Base-by-base conservation (phyloP, 495 filamentous ascomycete genomes). In the Neurospora tetrasperma region DNA sequence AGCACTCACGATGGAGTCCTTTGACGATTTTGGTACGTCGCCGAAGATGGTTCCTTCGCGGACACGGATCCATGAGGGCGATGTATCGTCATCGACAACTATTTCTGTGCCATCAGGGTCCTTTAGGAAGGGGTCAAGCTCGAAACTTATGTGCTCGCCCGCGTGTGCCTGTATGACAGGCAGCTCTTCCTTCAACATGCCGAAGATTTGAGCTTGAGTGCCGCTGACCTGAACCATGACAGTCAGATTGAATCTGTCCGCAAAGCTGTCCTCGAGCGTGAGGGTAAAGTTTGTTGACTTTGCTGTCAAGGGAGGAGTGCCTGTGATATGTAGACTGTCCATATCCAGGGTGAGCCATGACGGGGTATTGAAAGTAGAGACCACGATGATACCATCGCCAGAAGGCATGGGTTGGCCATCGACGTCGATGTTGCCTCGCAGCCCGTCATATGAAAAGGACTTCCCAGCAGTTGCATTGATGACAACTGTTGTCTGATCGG, bases 331-430 rank as follows among this genome's bases (percentile, higher is more conserved):
- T 73, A 93, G 84, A 0, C 88, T 88, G n/a, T 83, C 72, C 14
- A 86, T 82, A 74, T 96, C 86, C 54, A 96, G 85, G 9, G 85
- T 84, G 44, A 96, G 78, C 94, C 94, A 97, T 9, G 83, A 69
- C 1, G 94, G 92, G 0, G 87, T 76, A 41, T 88, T 79, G 2
- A 87, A 48, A 0, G 79, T 86, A 7, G 84, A 79, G 14, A 89
- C 83, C 4, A 85, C 79, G 7, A 75, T 77, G 39, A 93, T 35
- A 9, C 54, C 70, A 66, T 88, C 83, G 0, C 83, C 82, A 20
- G 77, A 72, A 3, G 76, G 79, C 35, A 89, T 79, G 3, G 84
- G 81, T 42, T 84, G 79, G 31, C 87, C 89, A 79, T 97, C 92
- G 20, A 96, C 79, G 42, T 85, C 86, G 31, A 97, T 81, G 16